Evolutionary conservation across 2,329 filamentous ascomycete genomes (phyloP), one percentile per base, ranked within the genome.

Genomic region (Fusarium longipes): DNA sequence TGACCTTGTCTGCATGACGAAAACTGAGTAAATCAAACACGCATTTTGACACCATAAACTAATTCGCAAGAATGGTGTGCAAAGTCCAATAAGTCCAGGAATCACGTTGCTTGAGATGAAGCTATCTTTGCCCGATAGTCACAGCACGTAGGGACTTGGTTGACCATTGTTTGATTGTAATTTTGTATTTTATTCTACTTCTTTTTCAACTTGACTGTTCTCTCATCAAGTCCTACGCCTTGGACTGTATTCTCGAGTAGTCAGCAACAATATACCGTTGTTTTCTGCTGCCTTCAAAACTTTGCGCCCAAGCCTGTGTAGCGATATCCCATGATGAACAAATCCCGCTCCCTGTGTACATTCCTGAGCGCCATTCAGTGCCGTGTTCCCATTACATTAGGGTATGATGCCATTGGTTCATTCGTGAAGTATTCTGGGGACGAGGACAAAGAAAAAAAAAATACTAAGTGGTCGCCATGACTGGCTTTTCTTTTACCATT

Each of bases 311-410:
- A 32, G 15, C 20, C 38, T 32, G 30, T 20, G 35, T 33, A 44
- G 22, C 10, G 27, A 42, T 35, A 48, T 44, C 29, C 43, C 48
- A 20, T 58, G 17, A 39, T 38, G 30, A 38, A 48, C 35, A 57
- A 60, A 50, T 33, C 60, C 49, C 55, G 44, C 57, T 61, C 59
- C 55, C 33, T 39, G 42, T 57, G 59, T 59, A 53, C 50, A 65
- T 57, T 50, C 62, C 44, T 63, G 60, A 73, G 72, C 72, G 69
- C 72, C 70, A 63, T 50, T 65, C 48, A 43, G 55, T 57, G 64
- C 52, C 63, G 50, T 63, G 50, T 67, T 63, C 66, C 61, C 72
- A 74, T 74, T 74, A 74, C 69, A 74, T 74, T 74, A 74, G 70
- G 70, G 64, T 70, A 69, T 73, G 72, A 61, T 70, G 63, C 42